phyloP scores from a whole-genome alignment of 2,329 filamentous ascomycete species.

The Pseudogymnoascus sp. region DNA sequence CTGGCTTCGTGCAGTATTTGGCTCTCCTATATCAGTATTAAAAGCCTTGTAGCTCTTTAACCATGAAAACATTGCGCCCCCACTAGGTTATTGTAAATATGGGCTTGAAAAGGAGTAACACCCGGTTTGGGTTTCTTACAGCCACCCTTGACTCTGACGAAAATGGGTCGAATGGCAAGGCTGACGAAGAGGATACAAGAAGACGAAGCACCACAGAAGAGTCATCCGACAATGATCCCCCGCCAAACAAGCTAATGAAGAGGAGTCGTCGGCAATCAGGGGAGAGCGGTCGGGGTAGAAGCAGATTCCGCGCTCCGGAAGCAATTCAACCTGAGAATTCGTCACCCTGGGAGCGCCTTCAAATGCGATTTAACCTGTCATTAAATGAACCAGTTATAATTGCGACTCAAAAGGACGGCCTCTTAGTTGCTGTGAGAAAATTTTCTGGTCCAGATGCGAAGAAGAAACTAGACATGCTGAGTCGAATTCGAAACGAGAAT shows the following conservation, averaged over 20 bases:
- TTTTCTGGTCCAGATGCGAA: conserved; percentile 9
- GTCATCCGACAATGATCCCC: conserved; percentile 7
- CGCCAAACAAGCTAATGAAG: conserved; percentile 13
- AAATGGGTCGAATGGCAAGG: background rate
- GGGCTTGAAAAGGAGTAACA: conserved; percentile 13
- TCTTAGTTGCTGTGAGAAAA: conserved; percentile 13
- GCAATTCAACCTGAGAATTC: background rate
- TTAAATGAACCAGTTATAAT: conserved; percentile 13
- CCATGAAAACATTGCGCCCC: background rate
- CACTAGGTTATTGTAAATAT: conserved; percentile 2
- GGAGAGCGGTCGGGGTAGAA: background rate
- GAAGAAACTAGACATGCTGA: conserved; percentile 14
- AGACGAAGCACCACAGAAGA: no score
- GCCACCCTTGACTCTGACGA: conserved; percentile 1
- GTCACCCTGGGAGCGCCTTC: conserved; percentile 13
- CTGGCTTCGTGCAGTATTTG: conserved; percentile 13
- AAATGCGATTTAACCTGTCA: conserved; percentile 11
- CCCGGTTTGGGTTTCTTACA: conserved; percentile 11
- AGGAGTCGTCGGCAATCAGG: background rate
- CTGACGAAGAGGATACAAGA: no score
- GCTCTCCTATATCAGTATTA: conserved; percentile 13
- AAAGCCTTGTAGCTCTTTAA: conserved; percentile 1
- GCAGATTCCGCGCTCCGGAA: background rate
- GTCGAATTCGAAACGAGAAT: conserved; percentile 13
- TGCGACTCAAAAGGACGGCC: conserved; percentile 7